Base-by-base conservation (phyloP, 2,329 filamentous ascomycete genomes). In the Aspergillus ruber region DNA sequence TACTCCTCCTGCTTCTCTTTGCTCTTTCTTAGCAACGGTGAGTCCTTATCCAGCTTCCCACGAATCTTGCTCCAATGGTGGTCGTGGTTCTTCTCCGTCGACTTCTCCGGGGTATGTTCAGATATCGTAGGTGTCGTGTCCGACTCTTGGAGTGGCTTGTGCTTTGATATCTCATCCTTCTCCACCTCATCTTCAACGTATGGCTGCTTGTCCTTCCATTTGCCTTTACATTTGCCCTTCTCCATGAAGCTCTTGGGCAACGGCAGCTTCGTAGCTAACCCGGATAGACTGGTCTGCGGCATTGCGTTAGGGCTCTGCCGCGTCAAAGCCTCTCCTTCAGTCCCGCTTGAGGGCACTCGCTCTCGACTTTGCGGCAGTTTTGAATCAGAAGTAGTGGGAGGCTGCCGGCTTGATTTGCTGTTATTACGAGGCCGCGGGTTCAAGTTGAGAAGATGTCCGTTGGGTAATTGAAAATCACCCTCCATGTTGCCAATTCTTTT, bases 361-460 rank as follows among this genome's bases (percentile, higher is more conserved):
- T 35, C 33, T 39, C 3, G 36, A 3, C 9, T 39, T 18, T 18
- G 36, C 7, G 8, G 17, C 15, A 39, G n/a, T 20, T 21, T 39
- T 15, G 15, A 39, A 20, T 39, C 2, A 21, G 7, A 0, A 18
- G 10, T 18, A 15, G 12, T 15, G 18, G 17, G 2, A 20, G 36
- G 15, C 3, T 17, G 15, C 10, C 18, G n/a, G 0, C 21, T 39
- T 12, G 29, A 3, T 38, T 23, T 45, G 45, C 4, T 44, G 36
- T 17, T 18, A 38, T 51, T 42, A 13, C 51, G 52, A 27, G 50
- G 48, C 45, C 61, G 62, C 33, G 60, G 50, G 33, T 58, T 57
- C 32, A 65, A 56, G 43, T 63, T 65, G 43, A 65, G 55, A 9
- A 64, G 46, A 42, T 64, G 60, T 50, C 57, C 58, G 40, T 59